Conservation (phyloP, 2,329 filamentous ascomycete genomes). For the Cryphonectria parasitica region DNA sequence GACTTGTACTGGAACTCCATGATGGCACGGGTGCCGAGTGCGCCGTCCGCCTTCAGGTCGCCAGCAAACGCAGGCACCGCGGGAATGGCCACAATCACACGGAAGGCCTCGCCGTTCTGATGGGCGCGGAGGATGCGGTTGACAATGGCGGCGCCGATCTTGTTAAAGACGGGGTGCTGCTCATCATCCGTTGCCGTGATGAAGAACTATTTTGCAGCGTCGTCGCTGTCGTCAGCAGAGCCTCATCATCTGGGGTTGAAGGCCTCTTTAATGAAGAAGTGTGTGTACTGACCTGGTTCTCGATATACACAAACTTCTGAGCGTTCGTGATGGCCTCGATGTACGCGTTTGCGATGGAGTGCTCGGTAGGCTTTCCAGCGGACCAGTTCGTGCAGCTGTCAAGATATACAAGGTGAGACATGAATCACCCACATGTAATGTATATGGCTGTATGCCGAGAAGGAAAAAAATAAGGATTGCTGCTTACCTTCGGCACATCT, state of each 20-base stretch:
- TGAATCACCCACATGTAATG: neutral
- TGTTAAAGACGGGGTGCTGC: conserved; percentile 75
- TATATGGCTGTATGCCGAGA: neutral
- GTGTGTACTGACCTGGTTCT: conserved; percentile 61
- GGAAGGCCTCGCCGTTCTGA: conserved; percentile 67
- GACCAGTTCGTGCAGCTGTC: conserved; percentile 56
- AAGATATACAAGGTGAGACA: neutral
- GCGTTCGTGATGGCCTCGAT: conserved; percentile 70
- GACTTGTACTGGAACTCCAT: conserved; percentile 87
- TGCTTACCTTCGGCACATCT: conserved; percentile 40
- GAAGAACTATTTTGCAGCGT: conserved; percentile 65
- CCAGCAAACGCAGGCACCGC: conserved; percentile 83
- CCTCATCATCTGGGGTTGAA: too few species aligned
- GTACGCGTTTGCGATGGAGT: conserved; percentile 88
- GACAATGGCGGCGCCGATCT: conserved; percentile 78
- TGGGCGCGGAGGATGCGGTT: conserved; percentile 75
- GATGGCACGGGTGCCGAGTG: conserved; percentile 78
- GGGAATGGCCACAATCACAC: conserved; percentile 77
- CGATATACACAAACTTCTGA: conserved; percentile 77
- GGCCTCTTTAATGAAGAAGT: neutral
- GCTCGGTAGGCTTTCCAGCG: conserved; percentile 57
- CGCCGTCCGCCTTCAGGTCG: conserved; percentile 72
- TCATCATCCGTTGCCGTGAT: conserved; percentile 76
- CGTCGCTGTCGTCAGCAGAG: conserved; percentile 21
- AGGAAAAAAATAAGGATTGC: too few species aligned